Percentiles rank a stretch among this genome's conserved stretches.
These are phyloP conservation scores for Pholiota adiposa DNA, from an alignment of 1,284 basidiomycete species.

Conservation along the genomic window DNA sequence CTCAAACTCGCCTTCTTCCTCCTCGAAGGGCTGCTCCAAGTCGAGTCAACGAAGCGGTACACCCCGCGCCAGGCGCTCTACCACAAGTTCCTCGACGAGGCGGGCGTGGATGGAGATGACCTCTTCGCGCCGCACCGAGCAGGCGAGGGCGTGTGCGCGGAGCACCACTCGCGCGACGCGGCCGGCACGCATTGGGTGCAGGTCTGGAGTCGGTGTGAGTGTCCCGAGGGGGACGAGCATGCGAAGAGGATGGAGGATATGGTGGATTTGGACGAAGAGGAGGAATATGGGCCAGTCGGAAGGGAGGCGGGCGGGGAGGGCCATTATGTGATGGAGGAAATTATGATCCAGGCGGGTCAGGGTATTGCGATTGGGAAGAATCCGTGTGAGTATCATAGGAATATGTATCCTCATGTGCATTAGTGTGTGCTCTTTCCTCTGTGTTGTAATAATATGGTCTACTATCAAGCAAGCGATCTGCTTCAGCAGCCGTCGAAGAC, in stretches of 20 bases:
- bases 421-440: too few species aligned
- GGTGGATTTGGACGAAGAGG: conserved; percentile 27
- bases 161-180: conserved; percentile 59
- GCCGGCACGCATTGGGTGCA: conserved; percentile 56
- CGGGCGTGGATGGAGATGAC: conserved; percentile 43
- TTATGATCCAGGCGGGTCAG: conserved; percentile 57
- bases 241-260: conserved; percentile 18
- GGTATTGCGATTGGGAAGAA: conserved; percentile 69
- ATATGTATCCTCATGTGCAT: conserved; percentile 30
- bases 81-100: conserved; percentile 73
- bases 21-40: conserved; percentile 70
- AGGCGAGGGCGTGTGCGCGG: conserved; percentile 65
- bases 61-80: conserved; percentile 78
- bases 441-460: too few species aligned
- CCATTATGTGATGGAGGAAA: conserved; percentile 4
- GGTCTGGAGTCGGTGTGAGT: conserved; percentile 35
- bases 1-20: conserved; percentile 77
- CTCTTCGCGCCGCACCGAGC: conserved; percentile 69
- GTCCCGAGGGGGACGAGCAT: conserved; percentile 17
- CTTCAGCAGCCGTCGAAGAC: too few species aligned
- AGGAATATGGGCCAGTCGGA: conserved; percentile 5
- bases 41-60: conserved; percentile 76
- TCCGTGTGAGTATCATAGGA: conserved; percentile 71
- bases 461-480: too few species aligned
- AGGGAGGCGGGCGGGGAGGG: conserved; percentile 6